Evolutionary conservation across 2,329 filamentous ascomycete genomes (phyloP), one percentile per base, ranked within the genome.

Genomic region (Colletotrichum tanaceti): DNA sequence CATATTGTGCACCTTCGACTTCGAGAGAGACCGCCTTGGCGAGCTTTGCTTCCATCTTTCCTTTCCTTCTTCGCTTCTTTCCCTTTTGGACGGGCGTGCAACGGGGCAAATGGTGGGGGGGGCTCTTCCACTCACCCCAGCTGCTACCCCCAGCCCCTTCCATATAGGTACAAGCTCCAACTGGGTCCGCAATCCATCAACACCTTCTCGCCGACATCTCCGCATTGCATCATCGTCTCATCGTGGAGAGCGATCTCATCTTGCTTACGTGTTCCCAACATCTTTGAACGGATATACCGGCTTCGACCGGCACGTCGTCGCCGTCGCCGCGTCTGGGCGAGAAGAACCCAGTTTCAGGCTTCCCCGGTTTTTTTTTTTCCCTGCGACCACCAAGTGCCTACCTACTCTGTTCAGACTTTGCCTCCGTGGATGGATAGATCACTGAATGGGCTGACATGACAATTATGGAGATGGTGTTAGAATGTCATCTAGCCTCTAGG

Each of bases 141-240:
- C 39, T 35, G 5, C 32, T 18, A 55, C 50, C 49, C 65, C 67
- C 70, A 55, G 59, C 63, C 65, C 58, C 65, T 54, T 47, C 24
- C 22, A 39, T 24, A 24, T 4, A n/a, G n/a, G 9, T 35, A 35
- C 32, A 32, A 32, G 28, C 28, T 46, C 28, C 47, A 47, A 59
- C 54, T 44, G 61, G 62, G 55, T 47, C 61, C 32, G 54, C 58
- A 55, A 57, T 52, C 39, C 43, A 59, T 49, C n/a, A n/a, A 59
- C 38, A 13, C 47, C 46, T n/a, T n/a, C 43, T 22, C 43, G 35
- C 53, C 32, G 61, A 55, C 32, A 59, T 35, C 61, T 68, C 65
- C 55, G 54, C 55, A 65, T 68, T 68, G 62, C 65, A 65, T 68
- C 65, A 68, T 68, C 47, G 32, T 38, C 47, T 43, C 53, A 18